phyloP scores from a whole-genome alignment of 2,329 filamentous ascomycete species.

The Penicillium sp. region DNA sequence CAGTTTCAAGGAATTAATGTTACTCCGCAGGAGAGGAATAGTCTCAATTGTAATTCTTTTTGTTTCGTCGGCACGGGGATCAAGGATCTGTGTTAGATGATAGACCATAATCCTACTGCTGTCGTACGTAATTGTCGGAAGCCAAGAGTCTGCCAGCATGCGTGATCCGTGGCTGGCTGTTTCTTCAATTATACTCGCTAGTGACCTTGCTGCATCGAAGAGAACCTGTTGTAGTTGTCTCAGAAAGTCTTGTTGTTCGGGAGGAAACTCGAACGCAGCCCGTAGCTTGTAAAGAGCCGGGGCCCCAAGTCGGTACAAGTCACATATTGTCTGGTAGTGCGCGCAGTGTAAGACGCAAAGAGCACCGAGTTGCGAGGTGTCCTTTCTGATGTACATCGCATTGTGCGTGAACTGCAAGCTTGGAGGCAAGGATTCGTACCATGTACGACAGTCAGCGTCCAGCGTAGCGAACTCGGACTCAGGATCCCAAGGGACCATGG shows the following conservation, averaged over 20 bases:
- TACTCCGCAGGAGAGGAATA: slow-evolving; percentile 29
- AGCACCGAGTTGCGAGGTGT: slow-evolving; percentile 30
- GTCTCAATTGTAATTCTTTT: slow-evolving; percentile 35
- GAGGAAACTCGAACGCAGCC: slow-evolving; percentile 32
- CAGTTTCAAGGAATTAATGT: slow-evolving; percentile 27
- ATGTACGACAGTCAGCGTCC: slow-evolving; percentile 29
- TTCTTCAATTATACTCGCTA: slow-evolving; percentile 39
- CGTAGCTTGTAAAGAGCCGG: slow-evolving; percentile 32
- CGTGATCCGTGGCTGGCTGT: slow-evolving; percentile 51
- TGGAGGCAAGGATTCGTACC: slow-evolving; percentile 31
- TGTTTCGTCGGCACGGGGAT: slow-evolving; percentile 22
- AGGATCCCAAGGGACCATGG: slow-evolving; percentile 32
- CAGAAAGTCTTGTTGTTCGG: slow-evolving; percentile 29
- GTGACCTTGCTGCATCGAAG: slow-evolving; percentile 34
- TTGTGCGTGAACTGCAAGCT: slow-evolving; percentile 30
- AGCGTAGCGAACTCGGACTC: slow-evolving; percentile 28
- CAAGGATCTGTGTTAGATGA: slow-evolving; percentile 54
- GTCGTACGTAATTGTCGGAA: slow-evolving; percentile 57
- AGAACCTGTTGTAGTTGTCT: slow-evolving; percentile 30
- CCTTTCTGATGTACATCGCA: slow-evolving; percentile 31
- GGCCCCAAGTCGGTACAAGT: slow-evolving; percentile 30
- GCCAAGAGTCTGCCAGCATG: slow-evolving; percentile 53
- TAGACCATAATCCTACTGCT: slow-evolving; percentile 58
- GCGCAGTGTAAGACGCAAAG: slow-evolving; percentile 31
- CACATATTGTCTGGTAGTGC: slow-evolving; percentile 32